phyloP scores from a whole-genome alignment of 176 grass and related monocot genomes.

The Aegilops longissima region DNA sequence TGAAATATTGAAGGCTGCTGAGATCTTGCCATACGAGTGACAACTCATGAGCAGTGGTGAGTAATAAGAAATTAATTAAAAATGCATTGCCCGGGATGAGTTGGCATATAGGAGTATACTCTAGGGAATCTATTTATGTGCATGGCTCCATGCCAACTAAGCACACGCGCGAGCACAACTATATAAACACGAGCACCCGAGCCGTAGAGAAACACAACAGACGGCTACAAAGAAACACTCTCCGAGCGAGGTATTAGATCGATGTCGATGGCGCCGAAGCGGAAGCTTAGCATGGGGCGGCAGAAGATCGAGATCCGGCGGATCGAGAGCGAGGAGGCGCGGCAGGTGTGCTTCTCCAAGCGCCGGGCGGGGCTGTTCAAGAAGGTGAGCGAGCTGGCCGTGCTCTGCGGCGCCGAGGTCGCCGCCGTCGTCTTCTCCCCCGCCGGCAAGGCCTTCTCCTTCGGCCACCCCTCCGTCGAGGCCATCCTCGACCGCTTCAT shows the following conservation, averaged over 20 bases:
- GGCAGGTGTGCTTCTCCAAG: slow-evolving; percentile 51
- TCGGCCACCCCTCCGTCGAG: slow-evolving; percentile 49
- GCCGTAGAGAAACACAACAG: no score
- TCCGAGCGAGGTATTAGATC: no score
- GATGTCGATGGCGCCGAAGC: background rate
- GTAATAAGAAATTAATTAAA: background rate
- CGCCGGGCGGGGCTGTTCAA: slow-evolving; percentile 41
- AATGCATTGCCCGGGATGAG: background rate
- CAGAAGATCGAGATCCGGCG: slow-evolving; percentile 42
- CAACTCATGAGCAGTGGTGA: background rate
- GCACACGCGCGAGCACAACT: background rate
- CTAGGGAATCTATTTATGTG: background rate
- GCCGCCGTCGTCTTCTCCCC: slow-evolving; percentile 51
- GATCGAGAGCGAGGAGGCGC: slow-evolving; percentile 30
- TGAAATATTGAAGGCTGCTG: no score
- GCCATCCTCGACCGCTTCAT: slow-evolving; percentile 35
- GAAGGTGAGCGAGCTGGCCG: slow-evolving; percentile 45
- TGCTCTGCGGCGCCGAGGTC: slow-evolving; percentile 41
- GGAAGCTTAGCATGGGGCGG: slow-evolving; percentile 28
- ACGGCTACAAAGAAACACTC: no score
- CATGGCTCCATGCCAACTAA: no score
- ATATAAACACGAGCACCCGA: background rate
- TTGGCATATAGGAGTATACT: background rate
- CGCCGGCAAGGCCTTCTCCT: slow-evolving; percentile 53
- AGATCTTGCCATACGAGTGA: no score